Evolutionary conservation across 2,329 filamentous ascomycete species (phyloP).

Genomic region (Plenodomus lindquistii): DNA sequence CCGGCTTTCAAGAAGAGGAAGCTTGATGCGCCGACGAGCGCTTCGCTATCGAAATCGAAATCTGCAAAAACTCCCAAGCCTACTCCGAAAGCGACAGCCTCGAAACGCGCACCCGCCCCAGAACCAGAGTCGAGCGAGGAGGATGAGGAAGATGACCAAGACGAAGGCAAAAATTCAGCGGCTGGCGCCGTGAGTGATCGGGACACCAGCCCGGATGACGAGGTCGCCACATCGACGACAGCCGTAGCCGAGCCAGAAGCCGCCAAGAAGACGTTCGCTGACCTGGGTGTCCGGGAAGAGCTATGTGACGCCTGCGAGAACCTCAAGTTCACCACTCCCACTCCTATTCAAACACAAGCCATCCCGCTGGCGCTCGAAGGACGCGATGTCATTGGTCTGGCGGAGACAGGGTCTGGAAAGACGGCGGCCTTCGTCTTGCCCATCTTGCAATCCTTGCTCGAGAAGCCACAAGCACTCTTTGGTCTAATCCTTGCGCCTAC

Average conservation of each 20-base stretch:
- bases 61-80: slow-evolving; percentile 22
- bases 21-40: slow-evolving; percentile 24
- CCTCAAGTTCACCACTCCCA: slow-evolving; percentile 82
- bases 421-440: slow-evolving; percentile 93
- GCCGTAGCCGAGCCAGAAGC: slow-evolving; percentile 33
- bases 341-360: slow-evolving; percentile 83
- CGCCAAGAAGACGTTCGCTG: slow-evolving; percentile 65
- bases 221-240: slow-evolving; percentile 1
- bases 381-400: slow-evolving; percentile 88
- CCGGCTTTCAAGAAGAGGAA: slow-evolving; percentile 50
- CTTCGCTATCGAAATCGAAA: slow-evolving; percentile 14
- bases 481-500: slow-evolving; percentile 92
- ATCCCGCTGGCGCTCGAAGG: slow-evolving; percentile 80
- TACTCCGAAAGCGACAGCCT: slow-evolving; percentile 11
- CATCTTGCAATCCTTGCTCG: slow-evolving; percentile 85
- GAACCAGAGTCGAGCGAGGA: slow-evolving; percentile 33
- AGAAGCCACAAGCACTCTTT: slow-evolving; percentile 83
- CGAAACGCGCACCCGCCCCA: slow-evolving; percentile 17
- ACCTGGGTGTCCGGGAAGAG: slow-evolving; percentile 79
- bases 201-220: not conserved
- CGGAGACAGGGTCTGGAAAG: slow-evolving; percentile 95
- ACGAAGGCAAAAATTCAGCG: slow-evolving; percentile 2
- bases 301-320: slow-evolving; percentile 85
- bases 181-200: not conserved
- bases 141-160: slow-evolving; percentile 17